Conservation (phyloP, 805 yeast species). For the Candida gorgasii region DNA sequence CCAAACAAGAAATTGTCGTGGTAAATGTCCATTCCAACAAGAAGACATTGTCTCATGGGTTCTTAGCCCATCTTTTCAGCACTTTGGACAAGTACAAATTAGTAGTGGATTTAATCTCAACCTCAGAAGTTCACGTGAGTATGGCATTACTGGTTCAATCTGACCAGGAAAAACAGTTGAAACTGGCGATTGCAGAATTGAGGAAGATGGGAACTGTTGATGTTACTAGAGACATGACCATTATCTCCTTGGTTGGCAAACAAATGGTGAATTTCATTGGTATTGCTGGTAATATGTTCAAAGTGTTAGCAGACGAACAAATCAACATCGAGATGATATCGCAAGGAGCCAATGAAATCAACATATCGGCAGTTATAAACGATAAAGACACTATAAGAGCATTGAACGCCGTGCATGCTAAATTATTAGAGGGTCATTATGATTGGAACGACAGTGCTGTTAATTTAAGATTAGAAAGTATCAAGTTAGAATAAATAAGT, state of each 20-base stretch:
- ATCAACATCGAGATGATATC: slow-evolving; percentile 97
- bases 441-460: slow-evolving; percentile 30
- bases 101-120: slow-evolving; percentile 93
- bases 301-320: slow-evolving; percentile 85
- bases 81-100: slow-evolving; percentile 79
- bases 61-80: slow-evolving; percentile 85
- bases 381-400: slow-evolving; percentile 83
- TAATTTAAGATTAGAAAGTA: slow-evolving; percentile 29
- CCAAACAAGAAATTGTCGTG: slow-evolving; percentile 89
- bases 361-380: slow-evolving; percentile 91
- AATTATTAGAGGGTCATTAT: slow-evolving; percentile 53
- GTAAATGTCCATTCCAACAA: slow-evolving; percentile 92
- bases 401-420: slow-evolving; percentile 78
- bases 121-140: slow-evolving; percentile 97
- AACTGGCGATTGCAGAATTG: slow-evolving; percentile 76
- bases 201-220: slow-evolving; percentile 85
- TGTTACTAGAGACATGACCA: slow-evolving; percentile 82
- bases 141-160: slow-evolving; percentile 88
- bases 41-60: slow-evolving; percentile 90
- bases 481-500: slow-evolving; percentile 1
- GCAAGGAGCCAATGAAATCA: slow-evolving; percentile 98
- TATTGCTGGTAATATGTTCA: slow-evolving; percentile 96
- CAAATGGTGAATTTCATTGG: slow-evolving; percentile 97
- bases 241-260: slow-evolving; percentile 92
- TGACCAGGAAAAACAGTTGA: slow-evolving; percentile 62